Conservation (phyloP, 345 rosid genomes). For the Geranium rotundifolium region DNA sequence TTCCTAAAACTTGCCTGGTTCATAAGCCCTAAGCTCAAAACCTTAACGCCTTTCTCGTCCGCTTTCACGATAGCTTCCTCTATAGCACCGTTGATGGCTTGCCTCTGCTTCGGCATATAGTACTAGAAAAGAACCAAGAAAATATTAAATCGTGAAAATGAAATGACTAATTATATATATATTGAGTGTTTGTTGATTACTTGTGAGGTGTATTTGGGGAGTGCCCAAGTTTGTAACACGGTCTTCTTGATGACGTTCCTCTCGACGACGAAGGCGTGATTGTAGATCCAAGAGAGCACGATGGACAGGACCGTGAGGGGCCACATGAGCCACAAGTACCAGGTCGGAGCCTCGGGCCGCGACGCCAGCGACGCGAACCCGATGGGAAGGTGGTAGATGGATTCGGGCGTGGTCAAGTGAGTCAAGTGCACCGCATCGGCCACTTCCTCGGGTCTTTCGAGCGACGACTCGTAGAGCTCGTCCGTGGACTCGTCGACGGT, state of each 20-base stretch:
- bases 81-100: neutral
- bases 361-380: neutral
- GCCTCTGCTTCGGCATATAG: neutral
- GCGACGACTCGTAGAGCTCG: constrained; percentile 1
- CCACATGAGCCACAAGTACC: neutral
- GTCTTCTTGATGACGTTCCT: neutral
- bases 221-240: neutral
- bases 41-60: neutral
- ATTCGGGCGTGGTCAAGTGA: neutral
- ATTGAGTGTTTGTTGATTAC: neutral
- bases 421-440: neutral
- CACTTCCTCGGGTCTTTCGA: neutral
- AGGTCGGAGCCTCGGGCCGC: neutral
- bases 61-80: neutral
- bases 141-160: too few relatives aligned
- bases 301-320: neutral
- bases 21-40: neutral
- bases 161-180: neutral
- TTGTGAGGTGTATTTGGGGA: neutral
- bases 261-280: neutral
- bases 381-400: neutral
- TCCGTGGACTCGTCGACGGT: constrained; percentile 12
- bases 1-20: neutral
- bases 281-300: neutral
- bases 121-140: neutral